Evolutionary conservation across 2,329 filamentous ascomycete genomes (phyloP), one percentile per base, ranked within the genome.

Genomic region (Huntiella bhutanensis): DNA sequence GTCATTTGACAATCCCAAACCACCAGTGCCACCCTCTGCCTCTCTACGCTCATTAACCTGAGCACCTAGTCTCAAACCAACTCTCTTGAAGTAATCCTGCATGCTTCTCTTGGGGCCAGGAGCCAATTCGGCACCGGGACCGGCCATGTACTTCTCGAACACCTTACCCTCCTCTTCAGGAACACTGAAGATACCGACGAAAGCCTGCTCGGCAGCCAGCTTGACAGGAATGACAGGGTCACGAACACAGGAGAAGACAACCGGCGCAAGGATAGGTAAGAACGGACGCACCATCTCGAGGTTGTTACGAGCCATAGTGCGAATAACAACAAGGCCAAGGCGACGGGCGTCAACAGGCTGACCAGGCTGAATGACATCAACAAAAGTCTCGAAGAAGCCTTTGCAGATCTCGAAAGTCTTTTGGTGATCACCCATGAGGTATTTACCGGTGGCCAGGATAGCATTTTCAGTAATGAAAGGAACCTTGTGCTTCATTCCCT

Each of bases 31-130:
- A 51, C 87, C 88, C 59, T 95, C 87, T 0, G 91, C 91, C 54
- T 94, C 87, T 57, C 76, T 82, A 55, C 91, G 73, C 65, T 98
- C 91, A 51, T 85, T 73, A 1, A 83, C 86, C 60, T 96, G 91
- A 13, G 68, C 73, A n/a, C 82, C 88, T 15, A 96, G 64, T 54
- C 87, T 75, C 56, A 88, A 61, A 1, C 85, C 85, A 52, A 98
- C 83, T 37, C 91, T 71, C 70, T 94, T 94, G 66, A 96, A 96
- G 65, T 98, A 98, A 60, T 98, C 91, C 49, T 79, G 73, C 81
- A 98, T 95, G 60, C 80, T 86, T 54, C 88, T 73, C 70, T 92
- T 91, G 13, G 77, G 77, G 36, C 75, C 80, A 0, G 82, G 63
- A 6, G 77, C 69, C 49, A 95, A 62, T 3, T 75, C 73, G 43